Evolutionary conservation across 108 stramenopile species (phyloP).

Genomic region (Skeletonema costatum): DNA sequence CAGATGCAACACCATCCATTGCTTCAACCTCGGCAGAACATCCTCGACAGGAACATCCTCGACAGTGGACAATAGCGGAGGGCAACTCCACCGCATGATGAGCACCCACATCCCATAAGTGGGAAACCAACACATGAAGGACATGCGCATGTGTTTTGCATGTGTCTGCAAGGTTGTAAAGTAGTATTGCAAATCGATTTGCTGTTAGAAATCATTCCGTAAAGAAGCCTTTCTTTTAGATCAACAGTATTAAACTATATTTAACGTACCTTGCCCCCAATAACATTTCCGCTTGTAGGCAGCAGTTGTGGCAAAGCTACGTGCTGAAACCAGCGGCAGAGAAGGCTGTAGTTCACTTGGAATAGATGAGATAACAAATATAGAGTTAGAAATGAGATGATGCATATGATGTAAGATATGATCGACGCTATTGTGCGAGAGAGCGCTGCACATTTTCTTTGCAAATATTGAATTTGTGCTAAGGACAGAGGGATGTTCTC

Average conservation of each 20-base stretch:
- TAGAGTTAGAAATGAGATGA: background rate
- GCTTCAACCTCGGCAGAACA: slow-evolving; percentile 79
- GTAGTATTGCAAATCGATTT: background rate
- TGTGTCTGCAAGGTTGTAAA: slow-evolving; percentile 1
- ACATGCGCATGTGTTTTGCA: slow-evolving; percentile 20
- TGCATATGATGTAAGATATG: background rate
- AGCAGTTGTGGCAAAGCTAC: slow-evolving; percentile 24
- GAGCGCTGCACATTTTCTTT: background rate
- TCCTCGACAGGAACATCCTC: slow-evolving; percentile 65
- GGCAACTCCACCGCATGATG: slow-evolving; percentile 50
- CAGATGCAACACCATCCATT: slow-evolving; percentile 75
- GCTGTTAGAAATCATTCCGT: background rate
- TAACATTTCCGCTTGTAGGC: slow-evolving; percentile 5
- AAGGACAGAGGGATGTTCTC: too few relatives aligned
- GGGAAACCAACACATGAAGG: slow-evolving; percentile 19
- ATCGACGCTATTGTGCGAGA: background rate
- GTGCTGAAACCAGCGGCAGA: slow-evolving; percentile 32
- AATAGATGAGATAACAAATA: background rate
- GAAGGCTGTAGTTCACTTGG: slow-evolving; percentile 23
- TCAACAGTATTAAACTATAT: background rate
- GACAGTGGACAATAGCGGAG: slow-evolving; percentile 50
- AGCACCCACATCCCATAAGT: slow-evolving; percentile 19
- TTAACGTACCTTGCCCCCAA: slow-evolving; percentile 9
- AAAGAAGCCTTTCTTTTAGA: background rate
- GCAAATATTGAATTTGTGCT: background rate